Base-by-base conservation (phyloP, 2,329 filamentous ascomycete species). In the Alternaria alternata region DNA sequence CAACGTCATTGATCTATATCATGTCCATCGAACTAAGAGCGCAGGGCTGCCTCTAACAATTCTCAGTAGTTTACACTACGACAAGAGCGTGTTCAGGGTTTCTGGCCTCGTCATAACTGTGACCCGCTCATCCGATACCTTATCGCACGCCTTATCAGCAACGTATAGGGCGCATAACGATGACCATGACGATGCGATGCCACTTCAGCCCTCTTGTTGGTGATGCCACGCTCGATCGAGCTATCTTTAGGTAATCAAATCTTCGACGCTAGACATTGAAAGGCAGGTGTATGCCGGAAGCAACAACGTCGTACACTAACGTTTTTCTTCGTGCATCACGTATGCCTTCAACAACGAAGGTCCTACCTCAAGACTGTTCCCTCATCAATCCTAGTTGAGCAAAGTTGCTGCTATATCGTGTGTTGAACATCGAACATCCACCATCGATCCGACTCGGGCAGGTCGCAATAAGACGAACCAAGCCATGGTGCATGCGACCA, bases 211-310 rank as follows among this genome's bases (percentile, higher is more conserved):
- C 32, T 36, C 14, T 1, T 22, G n/a, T 26, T n/a, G 30, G 20
- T 2, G 5, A 38, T 26, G 20, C 14, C 20, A n/a, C n/a, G 16
- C 32, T 38, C 8, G 34, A 36, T 26, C 12, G 32, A 36, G 34
- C 32, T 5, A 7, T 7, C 12, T 22, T 49, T 49, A 49, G 46
- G 46, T 49, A 38, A 49, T 49, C 4, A 18, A 24, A 32, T 11
- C 5, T 8, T n/a, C 36, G 20, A 20, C 46, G 30, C 46, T 49
- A 49, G 46, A 49, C 32, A n/a, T 49, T 38, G 46, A 49, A 49
- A 49, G 46, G 46, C 30, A 49, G 46, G 46, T 38, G 46, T 49
- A 38, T 14, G 20, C 20, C 32, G 30, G 32, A 49, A 32, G 24
- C 18, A 16, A 36, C 30, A 22, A n/a, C 30, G 20, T 52, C 3